Conservation (phyloP, 805 yeast species). For the Pichia thaimueangensis region DNA sequence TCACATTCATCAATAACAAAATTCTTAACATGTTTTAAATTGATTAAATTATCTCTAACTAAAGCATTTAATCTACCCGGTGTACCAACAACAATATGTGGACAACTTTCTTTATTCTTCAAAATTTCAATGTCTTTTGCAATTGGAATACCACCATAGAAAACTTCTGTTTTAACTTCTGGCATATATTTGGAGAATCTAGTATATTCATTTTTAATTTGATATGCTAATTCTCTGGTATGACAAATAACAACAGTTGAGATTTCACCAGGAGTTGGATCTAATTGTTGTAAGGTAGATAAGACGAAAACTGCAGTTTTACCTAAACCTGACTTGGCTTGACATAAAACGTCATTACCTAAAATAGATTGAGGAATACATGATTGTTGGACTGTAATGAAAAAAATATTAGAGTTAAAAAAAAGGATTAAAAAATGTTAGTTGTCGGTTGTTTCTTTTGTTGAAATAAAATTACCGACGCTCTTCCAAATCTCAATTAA, state of each 20-base stretch:
- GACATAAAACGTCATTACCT: slow-evolving; percentile 97
- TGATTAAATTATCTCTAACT: slow-evolving; percentile 83
- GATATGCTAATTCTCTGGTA: slow-evolving; percentile 98
- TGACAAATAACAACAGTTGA: slow-evolving; percentile 93
- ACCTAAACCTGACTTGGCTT: slow-evolving; percentile 99
- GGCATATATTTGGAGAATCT: slow-evolving; percentile 98
- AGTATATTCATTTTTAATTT: slow-evolving; percentile 93
- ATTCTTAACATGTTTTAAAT: slow-evolving; percentile 83
- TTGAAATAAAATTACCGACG: neutral
- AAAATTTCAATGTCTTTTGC: slow-evolving; percentile 79
- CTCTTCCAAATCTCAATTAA: neutral
- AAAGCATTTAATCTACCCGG: slow-evolving; percentile 97
- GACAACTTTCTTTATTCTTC: slow-evolving; percentile 88
- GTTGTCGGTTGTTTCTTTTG: slow-evolving; percentile 7
- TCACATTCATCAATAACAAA: slow-evolving; percentile 98
- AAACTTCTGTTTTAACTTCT: slow-evolving; percentile 92
- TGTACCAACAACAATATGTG: slow-evolving; percentile 95
- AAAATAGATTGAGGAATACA: slow-evolving; percentile 97
- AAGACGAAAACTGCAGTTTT: slow-evolving; percentile 96
- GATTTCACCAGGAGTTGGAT: slow-evolving; percentile 95
- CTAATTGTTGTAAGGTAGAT: slow-evolving; percentile 93
- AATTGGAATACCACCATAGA: slow-evolving; percentile 92
- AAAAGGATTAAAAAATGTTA: neutral
- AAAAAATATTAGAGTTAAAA: neutral
- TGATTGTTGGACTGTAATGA: slow-evolving; percentile 77